Evolutionary conservation across 768 basidiomycete genomes (phyloP), one percentile per base, ranked within the genome.

Genomic region (Asterophora lycoperdoides): DNA sequence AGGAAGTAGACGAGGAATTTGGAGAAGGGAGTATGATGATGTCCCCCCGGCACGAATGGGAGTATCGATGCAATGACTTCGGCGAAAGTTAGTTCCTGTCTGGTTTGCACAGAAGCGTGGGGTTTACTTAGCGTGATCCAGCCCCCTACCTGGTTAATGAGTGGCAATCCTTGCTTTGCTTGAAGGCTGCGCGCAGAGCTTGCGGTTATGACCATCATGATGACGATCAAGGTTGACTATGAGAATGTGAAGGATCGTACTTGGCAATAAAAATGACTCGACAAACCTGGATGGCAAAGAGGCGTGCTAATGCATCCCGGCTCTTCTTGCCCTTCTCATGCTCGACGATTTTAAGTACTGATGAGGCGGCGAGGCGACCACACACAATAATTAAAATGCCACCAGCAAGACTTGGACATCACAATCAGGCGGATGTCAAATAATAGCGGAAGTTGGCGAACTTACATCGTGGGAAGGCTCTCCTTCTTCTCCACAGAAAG

Each of bases 401-500:
- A 44, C 84, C 84, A 8, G 55, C 39, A 43, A 77, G 50, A 46
- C 80, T 82, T 41, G 3, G 18, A 41, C 11, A 23, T 49, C 20
- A 29, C 42, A 43, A 13, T 15, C 8, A 13, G 20, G 37, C 41
- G 20, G 52, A n/a, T 34, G 38, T 23, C n/a, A 28, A 10, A 17
- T 2, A 36, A 19, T 15, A 18, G 7, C 9, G 39, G 20, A 19
- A 17, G 28, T 26, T 37, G 45, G 18, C 36, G 4, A 7, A 69
- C 81, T 60, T 48, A 89, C 90, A 92, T 82, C 3, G 72, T 59
- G 1, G 57, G 19, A 17, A 85, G 49, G 52, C 69, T 81, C 64
- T 92, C 90, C 18, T 69, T 66, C 60, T 88, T 86, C 49, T 91
- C 81, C 2, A 91, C 86, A 7, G 78, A 68, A 20, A 91, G 72